Base-by-base conservation (phyloP, 2,329 filamentous ascomycete genomes). In the Diplodia sapinea region DNA sequence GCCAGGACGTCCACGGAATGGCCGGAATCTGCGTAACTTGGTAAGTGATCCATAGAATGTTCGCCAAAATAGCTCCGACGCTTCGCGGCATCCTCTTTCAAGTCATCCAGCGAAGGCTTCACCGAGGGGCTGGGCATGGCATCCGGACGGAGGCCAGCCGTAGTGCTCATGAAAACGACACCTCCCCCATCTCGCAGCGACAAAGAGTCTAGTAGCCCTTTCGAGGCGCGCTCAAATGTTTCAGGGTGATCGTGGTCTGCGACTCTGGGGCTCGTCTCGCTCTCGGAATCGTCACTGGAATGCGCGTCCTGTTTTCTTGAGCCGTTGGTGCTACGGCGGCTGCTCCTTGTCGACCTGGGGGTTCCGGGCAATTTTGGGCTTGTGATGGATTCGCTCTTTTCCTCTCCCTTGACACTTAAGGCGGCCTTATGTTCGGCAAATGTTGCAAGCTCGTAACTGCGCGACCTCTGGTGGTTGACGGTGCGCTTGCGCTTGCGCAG, bases 181-280 rank as follows among this genome's bases (percentile, higher is more conserved):
- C 83, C 83, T n/a, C 84, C 82, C 4, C 82, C 80, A 9, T 76
- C 75, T 23, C 74, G 75, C 6, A 84, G 54, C 49, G 80, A 80
- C 11, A 86, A 74, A n/a, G 82, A 82, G 67, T 84, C 79, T 1
- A 80, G 79, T 3, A 86, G 74, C 0, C 86, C 70, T 36, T 81
- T 79, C 0, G 83, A 82, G 1, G 84, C 84, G 26, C 83, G 78
- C 13, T 76, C 74, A 66, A 85, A 85, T 2, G 81, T 81, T 69
- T 80, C 79, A 1, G 76, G 71, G 68, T 80, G 79, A 2, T 78
- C 73, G n/a, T 69, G 67, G 7, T 78, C 67, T 74, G 77, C 9
- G 72, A 77, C 68, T 3, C 55, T 51, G 29, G 65, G 51, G 20
- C 33, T 57, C 31, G 20, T 38, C 11, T 56, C 65, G 1, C 31